These are phyloP conservation scores for Schizophyllum commune DNA, from an alignment of 1,284 basidiomycete species.

Conservation along the genomic window DNA sequence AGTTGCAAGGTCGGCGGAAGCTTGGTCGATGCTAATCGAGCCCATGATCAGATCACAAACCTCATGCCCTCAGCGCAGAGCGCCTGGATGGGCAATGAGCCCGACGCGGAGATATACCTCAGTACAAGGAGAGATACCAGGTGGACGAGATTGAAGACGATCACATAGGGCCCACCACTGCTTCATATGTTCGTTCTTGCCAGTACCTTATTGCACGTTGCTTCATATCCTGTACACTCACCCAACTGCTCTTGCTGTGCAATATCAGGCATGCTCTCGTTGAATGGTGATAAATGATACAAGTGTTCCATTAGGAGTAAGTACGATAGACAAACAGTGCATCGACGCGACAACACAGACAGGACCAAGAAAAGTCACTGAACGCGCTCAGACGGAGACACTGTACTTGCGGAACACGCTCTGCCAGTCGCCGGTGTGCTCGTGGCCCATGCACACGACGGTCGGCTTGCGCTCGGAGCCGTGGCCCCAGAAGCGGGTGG, in stretches of 20 bases:
- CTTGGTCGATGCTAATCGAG: not conserved
- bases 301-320: too few relatives aligned
- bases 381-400: slow-evolving; percentile 21
- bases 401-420: slow-evolving; percentile 62
- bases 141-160: slow-evolving; percentile 37
- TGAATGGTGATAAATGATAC: too few relatives aligned
- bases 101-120: slow-evolving; percentile 54
- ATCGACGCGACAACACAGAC: too few relatives aligned
- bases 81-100: slow-evolving; percentile 55
- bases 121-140: slow-evolving; percentile 53
- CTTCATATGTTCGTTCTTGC: too few relatives aligned
- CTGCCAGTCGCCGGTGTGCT: slow-evolving; percentile 57
- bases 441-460: slow-evolving; percentile 66
- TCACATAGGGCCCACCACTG: not conserved
- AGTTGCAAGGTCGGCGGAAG: too few relatives aligned
- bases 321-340: too few relatives aligned
- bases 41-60: slow-evolving; percentile 32
- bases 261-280: too few relatives aligned
- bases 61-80: slow-evolving; percentile 50
- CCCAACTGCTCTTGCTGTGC: too few relatives aligned
- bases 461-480: slow-evolving; percentile 57
- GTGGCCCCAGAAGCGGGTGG: slow-evolving; percentile 63
- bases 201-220: too few relatives aligned
- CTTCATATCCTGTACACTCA: too few relatives aligned
- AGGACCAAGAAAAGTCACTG: not conserved